Base-by-base conservation (phyloP, 2,329 filamentous ascomycete genomes). In the Fusarium fracticaudum region DNA sequence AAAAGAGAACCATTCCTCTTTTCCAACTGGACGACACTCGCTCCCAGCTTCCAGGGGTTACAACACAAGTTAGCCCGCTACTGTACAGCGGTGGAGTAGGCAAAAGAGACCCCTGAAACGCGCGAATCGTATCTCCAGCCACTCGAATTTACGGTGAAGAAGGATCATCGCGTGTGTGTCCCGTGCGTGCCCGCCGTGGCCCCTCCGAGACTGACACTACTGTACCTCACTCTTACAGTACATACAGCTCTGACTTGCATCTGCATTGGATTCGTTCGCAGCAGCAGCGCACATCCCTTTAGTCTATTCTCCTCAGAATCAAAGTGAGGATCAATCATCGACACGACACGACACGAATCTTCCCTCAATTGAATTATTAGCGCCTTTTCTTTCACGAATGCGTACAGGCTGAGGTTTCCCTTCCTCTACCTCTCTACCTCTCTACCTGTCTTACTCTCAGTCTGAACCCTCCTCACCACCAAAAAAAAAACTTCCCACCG, bases 161-260 rank as follows among this genome's bases (percentile, higher is more conserved):
- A 61, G 55, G 31, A 61, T 29, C 55, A 60, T 26, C 58, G 51
- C 51, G 40, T 62, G n/a, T 61, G 37, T 41, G 38, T 57, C 57
- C 57, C 57, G 44, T 60, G 45, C 57, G 57, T n/a, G 35, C 41
- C 57, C 57, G 41, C 50, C 45, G 40, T 62, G 33, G 35, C 60
- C 41, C 60, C 60, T 59, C 38, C 60, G 31, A 43, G 59, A 44
- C 60, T 48, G 18, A 38, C 61, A 67, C 64, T 61, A 64, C 58
- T 58, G 59, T 44, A 54, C 64, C 37, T 45, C 40, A 40, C 40
- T 60, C 54, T 45, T 44, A 38, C 62, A 54, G 58, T 33, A 41
- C 64, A 72, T 41, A 38, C 65, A 73, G 60, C 60, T 73, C 72
- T 75, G 72, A 73, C 72, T 67, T 75, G 72, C 72, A 75, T 75